Evolutionary conservation across 2,329 filamentous ascomycete genomes (phyloP), one percentile per base, ranked within the genome.

Genomic region (Intubia oerlemansii): DNA sequence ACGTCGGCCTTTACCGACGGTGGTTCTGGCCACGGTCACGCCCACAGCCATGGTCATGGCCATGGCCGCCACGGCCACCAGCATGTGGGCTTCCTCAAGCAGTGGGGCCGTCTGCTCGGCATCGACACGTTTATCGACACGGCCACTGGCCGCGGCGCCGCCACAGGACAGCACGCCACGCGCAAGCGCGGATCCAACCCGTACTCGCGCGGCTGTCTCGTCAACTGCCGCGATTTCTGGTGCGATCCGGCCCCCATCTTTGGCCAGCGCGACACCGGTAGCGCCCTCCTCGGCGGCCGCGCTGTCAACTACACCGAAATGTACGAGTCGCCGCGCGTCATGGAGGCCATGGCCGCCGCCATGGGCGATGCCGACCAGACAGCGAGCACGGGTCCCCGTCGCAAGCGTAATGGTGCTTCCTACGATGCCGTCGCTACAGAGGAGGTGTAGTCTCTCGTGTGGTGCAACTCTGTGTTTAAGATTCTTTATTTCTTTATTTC

Each of bases 181-280:
- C 59, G 60, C 38, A 27, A 30, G 24, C 25, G 12, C 18, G n/a
- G n/a, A n/a, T n/a, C n/a, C n/a, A 98, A 95, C 46, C 84, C 84
- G 0, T 98, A 85, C 49, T 85, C 72, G 33, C 62, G 71, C 18
- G 88, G 88, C 7, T 60, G 81, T 22, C 41, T 90, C n/a, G 66
- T 72, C 34, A 98, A 98, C 46, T 98, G 88, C 51, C 75, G 68
- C 39, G 90, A 98, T 50, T 98, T 98, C 48, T 95, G 84, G 81
- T 85, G 78, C 42, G 88, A 95, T 45, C 70, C 79, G 2, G 73
- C 78, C 3, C 77, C 85, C 0, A 49, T 91, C 12, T 85, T 92
- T 46, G 70, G 75, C 17, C 67, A 62, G 41, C 64, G 75, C 33
- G 69, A 79, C 42, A 74, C 66, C 28, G 84, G 84, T 10, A 60